Evolutionary conservation across 768 basidiomycete genomes (phyloP), one percentile per base, ranked within the genome.

Genomic region (Holtermannia corniformis): DNA sequence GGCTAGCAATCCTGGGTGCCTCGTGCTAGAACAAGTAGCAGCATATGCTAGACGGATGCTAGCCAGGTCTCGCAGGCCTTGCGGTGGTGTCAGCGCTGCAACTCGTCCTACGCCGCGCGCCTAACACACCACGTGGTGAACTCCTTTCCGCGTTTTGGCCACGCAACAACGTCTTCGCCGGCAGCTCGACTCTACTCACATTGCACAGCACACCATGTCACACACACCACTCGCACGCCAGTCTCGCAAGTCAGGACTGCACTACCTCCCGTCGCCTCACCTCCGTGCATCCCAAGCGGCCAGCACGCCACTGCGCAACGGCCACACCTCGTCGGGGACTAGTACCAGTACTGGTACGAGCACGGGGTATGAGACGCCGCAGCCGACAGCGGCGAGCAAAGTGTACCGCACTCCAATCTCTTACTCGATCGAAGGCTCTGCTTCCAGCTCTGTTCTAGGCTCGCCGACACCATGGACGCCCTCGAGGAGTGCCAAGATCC

Each of bases 151-250:
- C n/a, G n/a, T n/a, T n/a, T n/a, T n/a, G n/a, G n/a, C n/a, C n/a
- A n/a, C n/a, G n/a, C n/a, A n/a, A n/a, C n/a, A n/a, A n/a, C n/a
- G n/a, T n/a, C n/a, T n/a, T n/a, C n/a, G n/a, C n/a, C n/a, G n/a
- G n/a, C n/a, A n/a, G n/a, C n/a, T n/a, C n/a, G n/a, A n/a, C n/a
- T n/a, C n/a, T n/a, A n/a, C n/a, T n/a, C n/a, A n/a, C n/a, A n/a
- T n/a, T n/a, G n/a, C n/a, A n/a, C n/a, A n/a, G n/a, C n/a, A n/a
- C n/a, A n/a, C n/a, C n/a, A 67, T 67, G 65, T 67, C 65, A 3
- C 65, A 67, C 49, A 64, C 65, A 40, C 65, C 65, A 1, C 54
- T 67, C 3, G 61, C 63, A 16, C 54, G 65, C 2, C 57, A 58
- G 0, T 54, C 65, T 4, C 50, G 65, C 4, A 51, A 59, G 4